Base-by-base conservation (phyloP, 75 land plant species). In the Adiantum capillusveneris region DNA sequence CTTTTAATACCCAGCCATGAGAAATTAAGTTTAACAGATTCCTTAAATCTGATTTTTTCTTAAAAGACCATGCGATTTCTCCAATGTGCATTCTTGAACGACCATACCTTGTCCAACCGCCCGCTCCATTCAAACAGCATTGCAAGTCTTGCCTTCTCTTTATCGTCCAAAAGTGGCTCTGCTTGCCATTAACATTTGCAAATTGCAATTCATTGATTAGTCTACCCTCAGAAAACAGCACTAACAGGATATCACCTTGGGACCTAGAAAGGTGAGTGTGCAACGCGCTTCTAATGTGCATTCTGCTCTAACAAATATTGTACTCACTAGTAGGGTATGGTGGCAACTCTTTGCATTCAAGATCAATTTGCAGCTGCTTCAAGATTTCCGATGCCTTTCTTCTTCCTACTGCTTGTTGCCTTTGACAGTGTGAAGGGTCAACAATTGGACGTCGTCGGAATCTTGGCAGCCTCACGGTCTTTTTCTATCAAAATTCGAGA, bases 61-160 rank as follows among this genome's bases (percentile, higher is more conserved):
- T 39, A 39, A 39, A 39, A 39, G 13, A 46, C n/a, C 21, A 46
- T 46, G 6, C 49, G 14, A 46, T 6, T 17, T 39, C 13, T 9
- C 42, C 7, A 39, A 46, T 46, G 17, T 46, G 49, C 9, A 34
- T 34, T 34, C 9, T 9, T 46, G 50, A 18, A 3, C 14, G 9
- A 22, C 14, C 21, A 24, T 25, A 53, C 55, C 28, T 53, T 26
- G 14, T 53, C 55, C 25, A 53, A 3, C 3, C 55, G 55, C 27
- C 59, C 59, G 25, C 68, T 66, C 68, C 68, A 66, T 13, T 66
- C 53, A 21, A 66, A 66, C 13, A 66, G 29, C 21, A 57, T 43
- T 20, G 58, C 60, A 13, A 66, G 21, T 3, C 68, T 58, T 21
- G 48, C 24, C 28, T 66, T 66, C 13, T 66, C 68, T 0, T 45